Base-by-base conservation (phyloP, 805 yeast species). In the Wilhelminamyces savonicus region DNA sequence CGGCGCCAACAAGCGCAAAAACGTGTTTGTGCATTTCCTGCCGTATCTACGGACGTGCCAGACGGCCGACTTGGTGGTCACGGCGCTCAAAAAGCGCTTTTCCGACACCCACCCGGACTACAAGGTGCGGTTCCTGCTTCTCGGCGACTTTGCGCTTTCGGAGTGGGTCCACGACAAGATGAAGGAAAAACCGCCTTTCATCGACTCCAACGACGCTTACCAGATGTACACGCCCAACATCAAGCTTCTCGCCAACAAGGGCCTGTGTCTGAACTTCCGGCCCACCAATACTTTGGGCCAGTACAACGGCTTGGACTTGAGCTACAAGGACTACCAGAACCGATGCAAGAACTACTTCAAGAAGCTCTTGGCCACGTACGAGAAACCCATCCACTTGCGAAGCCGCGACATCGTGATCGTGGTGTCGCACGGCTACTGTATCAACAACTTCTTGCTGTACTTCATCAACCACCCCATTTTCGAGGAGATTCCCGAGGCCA, bases 91-190 rank as follows among this genome's bases (percentile, higher is more conserved):
- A 34, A 31, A 36, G 16, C 26, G 32, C 24, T 29, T 59, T n/a
- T 46, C 35, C 21, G 39, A 34, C 7, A 32, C 32, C 31, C 52
- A 34, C 30, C 64, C 61, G 11, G 39, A 50, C 26, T 52, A 48
- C 30, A 58, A 55, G 38, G 32, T 59, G 16, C 35, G 60, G 32
- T 61, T 55, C 43, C 69, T 58, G 35, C 47, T 64, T 17, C 41
- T 62, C 29, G 62, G 69, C 8, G 71, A 64, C 39, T 64, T 64
- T 52, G 71, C 69, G 9, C 42, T 64, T 12, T 53, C 62, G 25
- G 71, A 64, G 37, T 64, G 71, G 71, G 50, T 64, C 39, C 71
- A 64, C 35, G 69, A 64, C 28, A 52, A 54, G 21, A 62, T 63
- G 69, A 46, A 41, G 30, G 50, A 59, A 28, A 56, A 62, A 37